Percentiles rank a stretch among this genome's conserved stretches.
These are phyloP conservation scores for Lepraria neglecta DNA, from an alignment of 495 filamentous ascomycete species.

Conservation along the genomic window DNA sequence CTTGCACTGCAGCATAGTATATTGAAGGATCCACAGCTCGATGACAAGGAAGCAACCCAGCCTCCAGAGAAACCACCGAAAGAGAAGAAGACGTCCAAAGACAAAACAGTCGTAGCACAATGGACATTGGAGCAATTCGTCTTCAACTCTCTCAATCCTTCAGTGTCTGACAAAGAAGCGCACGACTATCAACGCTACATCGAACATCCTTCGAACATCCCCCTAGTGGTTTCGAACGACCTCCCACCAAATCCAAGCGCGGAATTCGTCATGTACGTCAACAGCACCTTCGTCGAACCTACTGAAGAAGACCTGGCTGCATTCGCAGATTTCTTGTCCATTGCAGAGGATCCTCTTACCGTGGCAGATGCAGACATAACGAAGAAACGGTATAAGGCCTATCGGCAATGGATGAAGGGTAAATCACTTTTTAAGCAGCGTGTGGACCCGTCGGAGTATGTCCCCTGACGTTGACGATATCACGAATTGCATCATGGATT, in stretches of 20 bases:
- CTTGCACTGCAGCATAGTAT: slow-evolving; percentile 38
- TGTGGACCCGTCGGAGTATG: slow-evolving; percentile 48
- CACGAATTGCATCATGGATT: not conserved
- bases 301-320: slow-evolving; percentile 64
- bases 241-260: slow-evolving; percentile 48
- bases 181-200: slow-evolving; percentile 90
- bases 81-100: slow-evolving; percentile 32
- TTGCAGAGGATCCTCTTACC: slow-evolving; percentile 78
- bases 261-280: slow-evolving; percentile 71
- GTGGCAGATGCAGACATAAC: slow-evolving; percentile 73
- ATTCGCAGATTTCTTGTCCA: slow-evolving; percentile 66
- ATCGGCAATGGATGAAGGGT: slow-evolving; percentile 85
- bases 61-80: slow-evolving; percentile 6
- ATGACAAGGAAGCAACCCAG: not conserved
- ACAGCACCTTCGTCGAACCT: slow-evolving; percentile 36
- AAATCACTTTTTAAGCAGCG: slow-evolving; percentile 93
- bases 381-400: slow-evolving; percentile 94
- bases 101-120: slow-evolving; percentile 67
- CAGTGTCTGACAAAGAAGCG: slow-evolving; percentile 63
- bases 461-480: not conserved
- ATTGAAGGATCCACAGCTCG: slow-evolving; percentile 37
- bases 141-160: slow-evolving; percentile 69
- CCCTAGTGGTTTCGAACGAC: slow-evolving; percentile 76
- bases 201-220: slow-evolving; percentile 80
- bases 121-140: slow-evolving; percentile 85